Percentiles rank a stretch among this genome's conserved stretches.
Conservation (phyloP, 192 early-diverging fungal genomes). For the Kappamyces sp. region DNA sequence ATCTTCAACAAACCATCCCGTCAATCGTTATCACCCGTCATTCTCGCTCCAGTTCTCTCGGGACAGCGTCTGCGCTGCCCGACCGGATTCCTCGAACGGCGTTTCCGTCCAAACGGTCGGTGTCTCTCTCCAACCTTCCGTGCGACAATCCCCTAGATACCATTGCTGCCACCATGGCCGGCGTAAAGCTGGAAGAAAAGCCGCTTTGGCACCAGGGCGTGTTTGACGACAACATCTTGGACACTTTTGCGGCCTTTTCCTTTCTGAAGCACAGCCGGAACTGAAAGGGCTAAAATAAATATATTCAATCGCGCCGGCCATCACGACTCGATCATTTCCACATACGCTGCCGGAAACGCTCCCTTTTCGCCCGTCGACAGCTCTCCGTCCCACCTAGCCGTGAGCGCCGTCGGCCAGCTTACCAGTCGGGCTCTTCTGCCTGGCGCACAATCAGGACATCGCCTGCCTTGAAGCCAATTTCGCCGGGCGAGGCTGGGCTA, state of each 20-base stretch:
- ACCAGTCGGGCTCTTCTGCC: conserved; percentile 12
- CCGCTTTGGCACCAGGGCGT: neutral
- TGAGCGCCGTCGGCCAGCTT: too few species aligned
- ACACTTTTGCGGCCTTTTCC: neutral
- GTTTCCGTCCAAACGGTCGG: too few species aligned
- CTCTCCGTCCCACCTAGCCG: conserved; percentile 77
- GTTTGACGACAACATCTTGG: conserved; percentile 8
- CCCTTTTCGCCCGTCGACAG: conserved; percentile 66
- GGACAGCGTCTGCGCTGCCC: too few species aligned
- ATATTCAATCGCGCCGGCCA: too few species aligned
- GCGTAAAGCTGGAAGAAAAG: too few species aligned
- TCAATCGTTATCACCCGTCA: too few species aligned
- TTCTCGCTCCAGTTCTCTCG: too few species aligned
- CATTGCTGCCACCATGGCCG: too few species aligned
- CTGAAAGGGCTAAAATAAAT: too few species aligned
- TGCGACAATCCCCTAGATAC: too few species aligned
- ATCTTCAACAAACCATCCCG: neutral
- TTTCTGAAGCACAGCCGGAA: neutral
- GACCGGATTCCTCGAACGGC: too few species aligned
- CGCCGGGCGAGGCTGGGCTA: conserved; percentile 68
- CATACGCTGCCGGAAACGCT: conserved; percentile 92
- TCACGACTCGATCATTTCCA: conserved; percentile 35
- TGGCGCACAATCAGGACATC: conserved; percentile 82
- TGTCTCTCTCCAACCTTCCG: too few species aligned
- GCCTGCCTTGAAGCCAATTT: conserved; percentile 83